Evolutionary conservation across 352 stramenopile genomes (phyloP).

Genomic region (Phytopythium helicoides): DNA sequence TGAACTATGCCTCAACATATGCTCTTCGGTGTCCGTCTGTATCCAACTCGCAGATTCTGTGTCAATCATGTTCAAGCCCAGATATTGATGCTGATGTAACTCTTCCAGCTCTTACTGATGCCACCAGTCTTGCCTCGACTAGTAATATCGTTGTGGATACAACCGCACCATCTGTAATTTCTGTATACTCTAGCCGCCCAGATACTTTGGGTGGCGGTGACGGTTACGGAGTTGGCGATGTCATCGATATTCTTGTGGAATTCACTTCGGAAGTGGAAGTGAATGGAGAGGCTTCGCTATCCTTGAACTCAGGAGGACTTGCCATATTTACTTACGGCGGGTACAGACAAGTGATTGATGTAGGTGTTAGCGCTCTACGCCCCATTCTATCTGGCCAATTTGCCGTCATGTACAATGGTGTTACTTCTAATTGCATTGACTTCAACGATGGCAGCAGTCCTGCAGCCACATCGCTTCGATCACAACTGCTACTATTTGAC

Average conservation of each 20-base stretch:
- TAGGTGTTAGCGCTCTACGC: conserved; percentile 51
- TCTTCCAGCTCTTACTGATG: conserved; percentile 23
- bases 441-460: conserved; percentile 43
- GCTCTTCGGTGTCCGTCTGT: conserved; percentile 34
- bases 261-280: conserved; percentile 64
- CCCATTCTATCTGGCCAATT: conserved; percentile 65
- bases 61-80: conserved; percentile 14
- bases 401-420: conserved; percentile 38
- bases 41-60: conserved; percentile 20
- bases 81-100: conserved; percentile 33
- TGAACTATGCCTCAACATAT: conserved; percentile 55
- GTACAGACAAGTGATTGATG: conserved; percentile 63
- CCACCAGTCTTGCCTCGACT: conserved; percentile 28
- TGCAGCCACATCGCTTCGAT: conserved; percentile 38
- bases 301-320: conserved; percentile 44
- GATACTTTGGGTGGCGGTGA: conserved; percentile 22
- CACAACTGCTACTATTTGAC: conserved; percentile 37
- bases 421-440: conserved; percentile 46
- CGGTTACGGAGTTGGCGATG: conserved; percentile 65
- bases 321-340: conserved; percentile 49
- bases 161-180: conserved; percentile 26
- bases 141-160: conserved; percentile 43
- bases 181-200: conserved; percentile 39
- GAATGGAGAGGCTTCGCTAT: conserved; percentile 32
- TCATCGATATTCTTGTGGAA: conserved; percentile 60